These are phyloP conservation scores for Pseudogymnoascus sp. DNA, from an alignment of 2,329 filamentous ascomycete genomes.

Conservation along the genomic window DNA sequence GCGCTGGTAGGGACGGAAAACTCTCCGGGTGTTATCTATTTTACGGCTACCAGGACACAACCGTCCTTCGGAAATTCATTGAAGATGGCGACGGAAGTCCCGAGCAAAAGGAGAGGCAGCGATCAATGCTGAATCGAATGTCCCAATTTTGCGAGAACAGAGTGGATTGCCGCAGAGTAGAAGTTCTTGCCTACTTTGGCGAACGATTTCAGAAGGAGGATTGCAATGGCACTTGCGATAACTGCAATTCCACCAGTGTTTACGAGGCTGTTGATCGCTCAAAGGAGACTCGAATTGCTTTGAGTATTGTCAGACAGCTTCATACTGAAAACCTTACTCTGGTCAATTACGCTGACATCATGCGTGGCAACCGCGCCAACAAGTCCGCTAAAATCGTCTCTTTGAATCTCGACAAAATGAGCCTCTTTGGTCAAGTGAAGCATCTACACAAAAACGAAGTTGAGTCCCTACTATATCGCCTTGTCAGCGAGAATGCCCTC, in stretches of 20 bases:
- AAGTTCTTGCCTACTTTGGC: slow-evolving; percentile 90
- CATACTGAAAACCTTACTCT: slow-evolving; percentile 60
- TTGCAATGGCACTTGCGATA: slow-evolving; percentile 77
- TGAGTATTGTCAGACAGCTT: slow-evolving; percentile 58
- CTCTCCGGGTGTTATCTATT: slow-evolving; percentile 85
- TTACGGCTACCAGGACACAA: slow-evolving; percentile 74
- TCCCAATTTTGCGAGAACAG: slow-evolving; percentile 85
- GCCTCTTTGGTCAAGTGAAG: slow-evolving; percentile 62
- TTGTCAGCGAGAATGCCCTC: slow-evolving; percentile 69
- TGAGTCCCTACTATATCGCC: slow-evolving; percentile 73
- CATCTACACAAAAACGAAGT: slow-evolving; percentile 67
- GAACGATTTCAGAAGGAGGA: slow-evolving; percentile 68
- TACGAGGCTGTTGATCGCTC: slow-evolving; percentile 76
- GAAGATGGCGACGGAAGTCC: slow-evolving; percentile 66
- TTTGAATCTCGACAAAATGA: slow-evolving; percentile 29
- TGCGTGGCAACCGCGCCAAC: slow-evolving; percentile 69
- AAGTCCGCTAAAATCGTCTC: slow-evolving; percentile 49
- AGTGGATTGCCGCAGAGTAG: slow-evolving; percentile 77
- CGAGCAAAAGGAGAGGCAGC: slow-evolving; percentile 78
- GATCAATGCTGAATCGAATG: slow-evolving; percentile 78
- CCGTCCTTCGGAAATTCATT: slow-evolving; percentile 72
- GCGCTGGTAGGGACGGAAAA: slow-evolving; percentile 85
- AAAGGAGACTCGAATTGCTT: slow-evolving; percentile 61
- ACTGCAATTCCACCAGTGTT: slow-evolving; percentile 66
- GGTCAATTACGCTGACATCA: slow-evolving; percentile 75